These are phyloP conservation scores for Aeminium ludgeri DNA, from an alignment of 495 filamentous ascomycete genomes.

Conservation along the genomic window DNA sequence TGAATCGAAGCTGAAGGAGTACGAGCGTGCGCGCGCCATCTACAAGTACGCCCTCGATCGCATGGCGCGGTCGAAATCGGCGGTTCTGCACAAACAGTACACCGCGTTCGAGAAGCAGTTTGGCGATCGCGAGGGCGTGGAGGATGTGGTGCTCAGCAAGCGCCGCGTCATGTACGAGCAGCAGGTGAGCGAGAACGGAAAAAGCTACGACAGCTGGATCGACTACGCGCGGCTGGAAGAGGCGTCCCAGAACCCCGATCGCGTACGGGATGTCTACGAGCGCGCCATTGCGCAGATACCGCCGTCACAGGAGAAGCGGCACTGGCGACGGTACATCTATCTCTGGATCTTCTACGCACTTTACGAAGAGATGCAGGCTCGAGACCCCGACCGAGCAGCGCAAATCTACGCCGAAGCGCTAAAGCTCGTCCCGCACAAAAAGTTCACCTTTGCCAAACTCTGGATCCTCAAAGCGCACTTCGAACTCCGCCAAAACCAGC, in stretches of 20 bases:
- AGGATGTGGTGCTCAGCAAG: conserved; percentile 90
- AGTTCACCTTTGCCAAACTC: conserved; percentile 93
- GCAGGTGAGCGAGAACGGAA: conserved; percentile 72
- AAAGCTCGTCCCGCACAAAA: conserved; percentile 80
- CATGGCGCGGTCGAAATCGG: conserved; percentile 71
- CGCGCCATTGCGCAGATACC: conserved; percentile 90
- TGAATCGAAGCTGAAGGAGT: conserved; percentile 86
- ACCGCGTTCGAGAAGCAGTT: conserved; percentile 98
- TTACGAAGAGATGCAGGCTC: conserved; percentile 76
- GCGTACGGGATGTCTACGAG: conserved; percentile 85
- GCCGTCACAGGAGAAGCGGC: conserved; percentile 88
- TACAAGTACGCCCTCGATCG: conserved; percentile 94
- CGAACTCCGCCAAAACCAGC: conserved; percentile 71
- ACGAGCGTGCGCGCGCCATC: conserved; percentile 86
- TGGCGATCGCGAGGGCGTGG: conserved; percentile 82
- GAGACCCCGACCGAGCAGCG: conserved; percentile 62
- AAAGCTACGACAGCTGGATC: conserved; percentile 93
- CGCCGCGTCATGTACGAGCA: conserved; percentile 88
- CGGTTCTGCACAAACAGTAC: conserved; percentile 74
- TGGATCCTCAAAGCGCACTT: conserved; percentile 91
- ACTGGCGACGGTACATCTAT: conserved; percentile 95
- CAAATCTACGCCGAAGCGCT: conserved; percentile 85
- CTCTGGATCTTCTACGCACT: conserved; percentile 95
- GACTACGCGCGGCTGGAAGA: conserved; percentile 90
- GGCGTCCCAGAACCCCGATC: conserved; percentile 52